Evolutionary conservation across 75 land plant species (phyloP), one percentile per base, ranked within the genome.

Genomic region (Pseudotsuga menziesii): DNA sequence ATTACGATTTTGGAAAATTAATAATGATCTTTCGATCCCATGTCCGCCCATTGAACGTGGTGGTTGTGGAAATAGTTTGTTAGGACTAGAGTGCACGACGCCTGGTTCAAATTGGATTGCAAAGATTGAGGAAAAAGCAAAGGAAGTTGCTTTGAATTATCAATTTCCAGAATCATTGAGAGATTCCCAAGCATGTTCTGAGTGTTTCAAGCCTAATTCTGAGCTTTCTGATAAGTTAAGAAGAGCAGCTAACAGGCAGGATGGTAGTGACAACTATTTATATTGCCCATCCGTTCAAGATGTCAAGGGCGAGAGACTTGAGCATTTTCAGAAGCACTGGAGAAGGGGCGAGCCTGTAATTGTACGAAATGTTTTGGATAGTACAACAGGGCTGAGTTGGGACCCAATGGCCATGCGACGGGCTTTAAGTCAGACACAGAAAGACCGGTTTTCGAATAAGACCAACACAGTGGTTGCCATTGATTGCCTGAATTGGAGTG

Each of bases 241-340:
- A 29, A 71, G 66, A 73, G 89, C 97, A 58, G 83, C 97, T 77
- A 80, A 41, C 63, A 81, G 96, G 69, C 82, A 66, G 17, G 82
- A 80, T 62, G 75, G 79, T 58, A 72, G 44, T 22, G 93, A 91
- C 66, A 89, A 95, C 69, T 85, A 73, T 76, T 59, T 95, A 13
- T 95, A 85, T 75, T 89, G 89, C 59, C 94, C 98, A 2, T 72
- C 78, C 56, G 77, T 76, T 58, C 26, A 62, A 39, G 70, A 76
- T 11, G 64, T 83, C 19, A 74, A 76, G 73, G 80, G 73, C 4
- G 85, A 82, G 61, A 89, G 76, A 1, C 58, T 90, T 23, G 78
- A 82, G 57, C 94, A 93, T 82, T 95, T 95, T 80, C 94, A 95
- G 77, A 86, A 71, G 52, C 97, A 94, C 57, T 94, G 94, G 97